phyloP scores from a whole-genome alignment of 805 yeast genomes.

The Starmerella tilneyi region DNA sequence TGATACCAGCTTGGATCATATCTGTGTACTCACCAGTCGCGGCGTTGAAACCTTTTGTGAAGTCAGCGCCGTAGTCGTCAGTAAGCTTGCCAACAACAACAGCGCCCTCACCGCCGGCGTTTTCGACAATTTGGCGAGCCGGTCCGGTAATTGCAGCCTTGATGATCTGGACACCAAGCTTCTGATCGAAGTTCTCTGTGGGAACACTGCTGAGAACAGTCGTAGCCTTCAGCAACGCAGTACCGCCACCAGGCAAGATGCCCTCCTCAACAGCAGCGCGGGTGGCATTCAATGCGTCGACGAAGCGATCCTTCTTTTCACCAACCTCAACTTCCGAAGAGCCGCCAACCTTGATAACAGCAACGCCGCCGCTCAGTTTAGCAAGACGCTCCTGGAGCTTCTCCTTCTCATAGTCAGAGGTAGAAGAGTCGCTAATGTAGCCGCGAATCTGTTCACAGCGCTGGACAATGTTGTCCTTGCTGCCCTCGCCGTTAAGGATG shows the following conservation, averaged over 20 bases:
- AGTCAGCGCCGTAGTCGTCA: slow-evolving; percentile 50
- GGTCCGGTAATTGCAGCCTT: slow-evolving; percentile 89
- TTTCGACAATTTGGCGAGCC: slow-evolving; percentile 88
- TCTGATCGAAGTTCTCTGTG: slow-evolving; percentile 87
- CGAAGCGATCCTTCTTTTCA: slow-evolving; percentile 98
- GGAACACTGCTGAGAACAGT: slow-evolving; percentile 57
- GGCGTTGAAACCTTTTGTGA: slow-evolving; percentile 85
- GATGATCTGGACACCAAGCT: slow-evolving; percentile 89
- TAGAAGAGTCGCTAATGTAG: slow-evolving; percentile 60
- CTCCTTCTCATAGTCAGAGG: slow-evolving; percentile 84
- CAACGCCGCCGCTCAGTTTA: slow-evolving; percentile 95
- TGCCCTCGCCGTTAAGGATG: slow-evolving; percentile 83
- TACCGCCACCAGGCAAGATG: slow-evolving; percentile 98
- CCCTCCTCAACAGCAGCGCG: slow-evolving; percentile 99
- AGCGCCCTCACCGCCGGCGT: slow-evolving; percentile 96
- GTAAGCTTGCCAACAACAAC: slow-evolving; percentile 85
- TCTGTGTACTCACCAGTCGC: slow-evolving; percentile 88
- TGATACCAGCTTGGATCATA: slow-evolving; percentile 93
- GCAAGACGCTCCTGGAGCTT: slow-evolving; percentile 96
- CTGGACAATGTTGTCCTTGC: slow-evolving; percentile 64
- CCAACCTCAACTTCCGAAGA: slow-evolving; percentile 95
- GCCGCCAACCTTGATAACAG: slow-evolving; percentile 96
- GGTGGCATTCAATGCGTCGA: slow-evolving; percentile 96
- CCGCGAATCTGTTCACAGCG: slow-evolving; percentile 92
- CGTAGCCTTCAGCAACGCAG: slow-evolving; percentile 90